phyloP scores from a whole-genome alignment of 2,329 filamentous ascomycete genomes.

The Colletotrichum sp. region DNA sequence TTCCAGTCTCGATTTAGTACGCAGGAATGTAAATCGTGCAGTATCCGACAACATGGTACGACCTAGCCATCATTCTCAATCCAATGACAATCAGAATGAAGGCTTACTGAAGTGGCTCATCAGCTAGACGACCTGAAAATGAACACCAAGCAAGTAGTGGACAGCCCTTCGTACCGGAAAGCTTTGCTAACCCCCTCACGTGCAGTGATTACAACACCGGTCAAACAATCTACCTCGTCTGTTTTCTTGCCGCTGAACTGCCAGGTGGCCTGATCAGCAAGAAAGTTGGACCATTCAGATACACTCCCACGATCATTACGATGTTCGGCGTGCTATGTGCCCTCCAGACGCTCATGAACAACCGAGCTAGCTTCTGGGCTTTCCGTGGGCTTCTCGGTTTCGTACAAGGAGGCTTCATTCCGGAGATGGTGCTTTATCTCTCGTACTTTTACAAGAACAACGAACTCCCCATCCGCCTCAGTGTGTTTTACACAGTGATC shows the following conservation, averaged over 20 bases:
- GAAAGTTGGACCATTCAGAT: conserved; percentile 35
- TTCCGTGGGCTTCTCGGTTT: conserved; percentile 40
- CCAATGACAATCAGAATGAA: fast-evolving
- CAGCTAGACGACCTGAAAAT: not conserved
- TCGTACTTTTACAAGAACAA: conserved; percentile 29
- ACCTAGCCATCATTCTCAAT: conserved; percentile 26
- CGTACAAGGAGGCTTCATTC: conserved; percentile 46
- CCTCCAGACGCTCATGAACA: conserved; percentile 32
- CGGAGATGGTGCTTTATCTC: conserved; percentile 58
- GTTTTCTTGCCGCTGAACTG: conserved; percentile 62
- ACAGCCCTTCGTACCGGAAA: conserved; percentile 22
- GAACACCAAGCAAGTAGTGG: not conserved
- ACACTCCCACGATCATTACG: not conserved
- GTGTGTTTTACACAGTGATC: conserved; percentile 70
- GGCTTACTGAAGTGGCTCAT: not conserved
- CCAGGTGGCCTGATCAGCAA: conserved; percentile 68
- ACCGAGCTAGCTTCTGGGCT: conserved; percentile 40
- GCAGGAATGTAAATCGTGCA: conserved; percentile 67
- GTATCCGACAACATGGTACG: conserved; percentile 65
- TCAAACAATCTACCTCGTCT: conserved; percentile 59
- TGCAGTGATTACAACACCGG: conserved; percentile 32
- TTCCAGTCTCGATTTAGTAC: conserved; percentile 67
- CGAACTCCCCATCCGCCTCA: conserved; percentile 55
- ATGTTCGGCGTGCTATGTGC: not conserved
- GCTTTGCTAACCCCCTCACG: conserved; percentile 38